Base-by-base conservation (phyloP, 352 stramenopile genomes). In the Phytophthora boehmeriae region DNA sequence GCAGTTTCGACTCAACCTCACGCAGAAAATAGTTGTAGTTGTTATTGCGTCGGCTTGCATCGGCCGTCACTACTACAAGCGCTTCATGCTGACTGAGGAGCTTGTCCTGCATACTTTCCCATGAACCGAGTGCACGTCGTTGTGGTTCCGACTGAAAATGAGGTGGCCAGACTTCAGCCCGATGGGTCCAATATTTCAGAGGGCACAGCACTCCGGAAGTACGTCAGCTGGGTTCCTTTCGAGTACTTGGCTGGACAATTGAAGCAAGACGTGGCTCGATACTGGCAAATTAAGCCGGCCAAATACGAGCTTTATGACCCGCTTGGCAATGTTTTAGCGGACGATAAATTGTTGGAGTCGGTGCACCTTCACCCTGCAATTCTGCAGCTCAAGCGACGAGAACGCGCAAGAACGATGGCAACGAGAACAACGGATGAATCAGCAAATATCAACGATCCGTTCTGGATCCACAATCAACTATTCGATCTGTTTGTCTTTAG, bases 401-500 rank as follows among this genome's bases (percentile, higher is more conserved):
- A 45, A 32, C 34, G 34, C 10, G 8, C 25, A 25, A 4, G 8
- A 13, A 1, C 27, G 28, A 25, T 47, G 5, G 9, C 49, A 27
- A 23, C 45, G 8, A 49, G 54, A 14, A 49, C 4, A 5, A 19
- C 44, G 11, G 14, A 22, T 4, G 13, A 5, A n/a, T 20, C 19
- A 6, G 34, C 17, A 4, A 54, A 23, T 4, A 23, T 17, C 11
- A 35, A 28, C 1, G 78, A 91, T 41, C 77, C 75, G 14, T 87
- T 89, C 34, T 78, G 66, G 66, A 58, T 88, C 11, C 76, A 87
- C 27, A 74, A 90, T 19, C 71, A 78, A 30, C 64, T 92, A 5
- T 84, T 85, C 22, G 75, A 89, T n/a, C 45, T 90, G 10, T 92
- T 92, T 27, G 59, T 86, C 14, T 74, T 83, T 34, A 76, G 78